phyloP scores from a whole-genome alignment of 208 protist species.

The Trypanosoma lewisi region DNA sequence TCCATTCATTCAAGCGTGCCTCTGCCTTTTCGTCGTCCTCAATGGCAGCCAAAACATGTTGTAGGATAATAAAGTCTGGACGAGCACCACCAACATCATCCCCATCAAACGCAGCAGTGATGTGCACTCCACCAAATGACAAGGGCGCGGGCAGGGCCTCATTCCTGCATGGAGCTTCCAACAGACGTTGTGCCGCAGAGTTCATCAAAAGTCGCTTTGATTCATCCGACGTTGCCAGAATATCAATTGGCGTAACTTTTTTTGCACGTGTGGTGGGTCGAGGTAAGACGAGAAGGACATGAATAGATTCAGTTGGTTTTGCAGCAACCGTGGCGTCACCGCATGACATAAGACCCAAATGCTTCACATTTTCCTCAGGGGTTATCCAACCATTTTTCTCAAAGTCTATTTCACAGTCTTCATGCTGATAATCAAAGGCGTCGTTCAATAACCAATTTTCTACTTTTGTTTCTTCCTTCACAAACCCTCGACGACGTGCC shows the following conservation, averaged over 20 bases:
- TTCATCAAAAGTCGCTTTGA: constrained; percentile 25
- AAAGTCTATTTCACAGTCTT: constrained; percentile 75
- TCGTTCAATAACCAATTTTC: constrained; percentile 76
- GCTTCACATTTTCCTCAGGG: constrained; percentile 47
- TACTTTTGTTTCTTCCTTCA: not conserved
- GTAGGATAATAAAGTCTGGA: constrained; percentile 70
- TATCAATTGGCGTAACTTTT: not conserved
- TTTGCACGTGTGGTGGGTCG: not conserved
- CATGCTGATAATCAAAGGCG: constrained; percentile 87
- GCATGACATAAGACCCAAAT: constrained; percentile 9
- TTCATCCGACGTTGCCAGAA: constrained; percentile 3
- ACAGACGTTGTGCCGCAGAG: constrained; percentile 30
- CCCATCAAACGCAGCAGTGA: constrained; percentile 25
- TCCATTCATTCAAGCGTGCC: constrained; percentile 24
- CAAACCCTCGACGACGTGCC: constrained; percentile 33
- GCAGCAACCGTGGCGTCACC: constrained; percentile 1
- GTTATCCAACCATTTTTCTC: constrained; percentile 32
- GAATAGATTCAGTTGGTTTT: constrained; percentile 6
- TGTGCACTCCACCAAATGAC: constrained; percentile 15
- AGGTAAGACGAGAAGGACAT: constrained; percentile 28
- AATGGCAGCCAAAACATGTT: constrained; percentile 59
- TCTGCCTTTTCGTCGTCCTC: constrained; percentile 25
- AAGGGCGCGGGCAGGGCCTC: not conserved
- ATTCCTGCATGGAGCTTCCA: not conserved
- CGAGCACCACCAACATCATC: constrained; percentile 12